Percentiles rank a stretch among this genome's conserved stretches.
Conservation (phyloP, 371 early-diverging fungal species). For the Rhizopus sp. region DNA sequence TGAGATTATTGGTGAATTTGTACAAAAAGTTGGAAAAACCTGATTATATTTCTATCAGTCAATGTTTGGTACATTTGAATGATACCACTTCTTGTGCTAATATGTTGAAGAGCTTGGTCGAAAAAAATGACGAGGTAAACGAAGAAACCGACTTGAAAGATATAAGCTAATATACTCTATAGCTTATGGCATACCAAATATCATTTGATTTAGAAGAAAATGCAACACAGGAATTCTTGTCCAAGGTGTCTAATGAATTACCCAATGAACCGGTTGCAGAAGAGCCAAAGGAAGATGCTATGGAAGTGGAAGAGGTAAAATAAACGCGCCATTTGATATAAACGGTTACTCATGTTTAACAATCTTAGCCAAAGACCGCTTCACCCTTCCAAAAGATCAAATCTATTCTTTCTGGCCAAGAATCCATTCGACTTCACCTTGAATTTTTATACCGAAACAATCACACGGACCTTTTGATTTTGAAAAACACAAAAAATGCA, state of each 20-base stretch:
- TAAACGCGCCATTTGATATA: no score
- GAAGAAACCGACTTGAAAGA: neutral
- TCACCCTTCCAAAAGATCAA: conserved; percentile 58
- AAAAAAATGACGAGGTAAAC: conserved; percentile 57
- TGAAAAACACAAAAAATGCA: conserved; percentile 90
- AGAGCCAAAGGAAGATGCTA: conserved; percentile 26
- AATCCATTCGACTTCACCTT: conserved; percentile 85
- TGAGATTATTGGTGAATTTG: conserved; percentile 81
- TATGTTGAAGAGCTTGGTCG: conserved; percentile 68
- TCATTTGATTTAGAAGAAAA: conserved; percentile 95
- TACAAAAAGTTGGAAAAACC: conserved; percentile 80
- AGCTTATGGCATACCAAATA: conserved; percentile 93
- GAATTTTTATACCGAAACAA: conserved; percentile 96
- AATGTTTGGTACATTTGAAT: conserved; percentile 90
- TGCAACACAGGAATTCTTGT: conserved; percentile 92
- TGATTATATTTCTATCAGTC: conserved; percentile 89
- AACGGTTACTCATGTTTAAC: no score
- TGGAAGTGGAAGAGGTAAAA: conserved; percentile 52
- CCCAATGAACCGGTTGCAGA: conserved; percentile 55
- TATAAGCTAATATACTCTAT: conserved; percentile 19
- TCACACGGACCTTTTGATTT: conserved; percentile 89
- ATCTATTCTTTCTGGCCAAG: conserved; percentile 85
- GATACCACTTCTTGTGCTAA: conserved; percentile 73
- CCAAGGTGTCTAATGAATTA: conserved; percentile 68
- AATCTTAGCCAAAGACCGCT: conserved; percentile 18